Evolutionary conservation across 2,329 filamentous ascomycete genomes (phyloP), one percentile per base, ranked within the genome.

Genomic region (Alternaria brassicicola): DNA sequence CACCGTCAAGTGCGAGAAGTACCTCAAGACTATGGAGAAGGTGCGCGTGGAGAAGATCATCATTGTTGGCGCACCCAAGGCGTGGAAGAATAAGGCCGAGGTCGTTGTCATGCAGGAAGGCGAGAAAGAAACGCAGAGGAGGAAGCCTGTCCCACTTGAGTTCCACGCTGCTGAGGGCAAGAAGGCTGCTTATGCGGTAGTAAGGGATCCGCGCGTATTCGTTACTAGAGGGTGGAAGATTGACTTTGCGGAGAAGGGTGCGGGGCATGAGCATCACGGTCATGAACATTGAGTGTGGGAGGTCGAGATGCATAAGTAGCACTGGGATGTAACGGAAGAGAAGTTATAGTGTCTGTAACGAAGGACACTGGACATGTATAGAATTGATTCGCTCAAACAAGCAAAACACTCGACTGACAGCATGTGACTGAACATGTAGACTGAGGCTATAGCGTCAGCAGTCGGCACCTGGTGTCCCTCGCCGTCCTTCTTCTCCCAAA

Each of bases 1-100:
- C 67, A 85, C 85, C 4, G 79, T 88, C 63, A 85, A 90, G 77
- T 86, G 88, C 15, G 88, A 89, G 36, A 83, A 85, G 31, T 98
- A 93, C 82, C 79, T 93, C 62, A 91, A 94, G 83, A 83, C 80
- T 6, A 96, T 97, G 89, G 83, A 85, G 28, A 83, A 85, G 42
- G 92, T 98, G 3, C 81, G 84, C 7, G 87, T 98, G 1, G 93
- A 97, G 80, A 93, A 90, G 79, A 85, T 98, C 54, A 83, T 98
- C 45, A 70, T 99, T 47, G 87, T 98, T 19, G 92, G 91, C 42
- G 92, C 91, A 3, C 91, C 92, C 1, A 81, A 84, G 31, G 78
- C 80, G 19, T 97, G 93, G 93, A 85, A 85, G 62, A 80, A 79
- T 47, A 89, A 86, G 80, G 78, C 74, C n/a, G 79, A 85, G 73